A percentile compares a stretch with the other conserved stretches of the same genome.
Conservation (phyloP, 2,329 filamentous ascomycete genomes). For the Colletotrichum costaricense region DNA sequence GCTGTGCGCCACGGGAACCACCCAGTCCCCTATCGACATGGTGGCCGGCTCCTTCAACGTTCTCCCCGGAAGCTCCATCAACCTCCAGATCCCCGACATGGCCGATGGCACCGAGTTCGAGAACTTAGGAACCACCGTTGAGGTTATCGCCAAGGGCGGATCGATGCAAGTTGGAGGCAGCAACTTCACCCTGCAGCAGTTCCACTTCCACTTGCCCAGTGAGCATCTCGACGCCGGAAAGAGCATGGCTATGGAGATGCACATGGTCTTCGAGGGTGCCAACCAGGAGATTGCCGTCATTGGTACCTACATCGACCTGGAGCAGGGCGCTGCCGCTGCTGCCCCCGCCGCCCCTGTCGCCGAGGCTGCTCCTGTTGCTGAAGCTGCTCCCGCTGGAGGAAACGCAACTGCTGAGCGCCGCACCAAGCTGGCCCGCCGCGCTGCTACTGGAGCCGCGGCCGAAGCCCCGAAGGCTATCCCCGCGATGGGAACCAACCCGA, state of each 20-base stretch:
- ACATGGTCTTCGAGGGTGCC: slow-evolving; percentile 68
- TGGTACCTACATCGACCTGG: slow-evolving; percentile 55
- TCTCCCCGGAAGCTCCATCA: slow-evolving; percentile 39
- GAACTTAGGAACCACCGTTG: slow-evolving; percentile 68
- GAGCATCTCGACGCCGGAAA: slow-evolving; percentile 59
- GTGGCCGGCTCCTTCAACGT: slow-evolving; percentile 33
- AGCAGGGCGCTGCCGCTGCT: slow-evolving; percentile 40
- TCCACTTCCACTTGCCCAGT: slow-evolving; percentile 63
- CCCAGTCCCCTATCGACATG: slow-evolving; percentile 62
- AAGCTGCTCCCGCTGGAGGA: slow-evolving; percentile 3
- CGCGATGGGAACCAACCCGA: slow-evolving; percentile 54
- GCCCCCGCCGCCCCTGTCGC: slow-evolving; percentile 29
- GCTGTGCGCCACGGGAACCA: slow-evolving; percentile 54
- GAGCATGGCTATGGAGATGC: slow-evolving; percentile 64
- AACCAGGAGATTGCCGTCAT: slow-evolving; percentile 54
- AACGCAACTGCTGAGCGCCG: slow-evolving; percentile 23
- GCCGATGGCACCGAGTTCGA: slow-evolving; percentile 60
- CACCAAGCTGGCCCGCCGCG: slow-evolving; percentile 30
- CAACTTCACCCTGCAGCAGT: slow-evolving; percentile 54
- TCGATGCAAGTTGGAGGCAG: slow-evolving; percentile 47
- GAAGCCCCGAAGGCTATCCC: slow-evolving; percentile 42
- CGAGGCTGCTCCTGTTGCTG: slow-evolving; percentile 6
- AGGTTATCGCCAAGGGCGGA: slow-evolving; percentile 62
- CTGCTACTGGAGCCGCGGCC: slow-evolving; percentile 9
- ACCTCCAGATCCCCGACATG: slow-evolving; percentile 48